Conservation (phyloP, 371 early-diverging fungal species). For the Syncephalastrum sp. region DNA sequence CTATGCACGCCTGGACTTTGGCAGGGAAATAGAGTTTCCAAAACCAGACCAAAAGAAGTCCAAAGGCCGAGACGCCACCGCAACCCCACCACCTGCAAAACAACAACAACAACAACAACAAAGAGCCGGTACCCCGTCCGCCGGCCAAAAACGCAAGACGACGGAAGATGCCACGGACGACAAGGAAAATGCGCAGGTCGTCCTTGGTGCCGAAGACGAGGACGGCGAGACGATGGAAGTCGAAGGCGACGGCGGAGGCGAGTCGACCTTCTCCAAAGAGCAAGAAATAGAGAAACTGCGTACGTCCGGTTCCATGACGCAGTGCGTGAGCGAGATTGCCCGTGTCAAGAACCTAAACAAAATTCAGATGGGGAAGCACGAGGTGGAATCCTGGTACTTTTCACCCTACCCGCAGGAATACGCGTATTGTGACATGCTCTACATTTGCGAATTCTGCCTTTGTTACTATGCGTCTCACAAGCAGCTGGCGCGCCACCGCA, state of each 20-base stretch:
- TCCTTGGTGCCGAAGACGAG: constrained; percentile 51
- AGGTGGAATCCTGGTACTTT: constrained; percentile 98
- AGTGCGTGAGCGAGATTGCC: constrained; percentile 86
- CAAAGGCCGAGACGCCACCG: constrained; percentile 46
- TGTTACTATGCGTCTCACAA: constrained; percentile 72
- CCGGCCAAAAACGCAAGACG: constrained; percentile 35
- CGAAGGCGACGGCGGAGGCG: constrained; percentile 9
- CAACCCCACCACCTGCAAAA: constrained; percentile 22
- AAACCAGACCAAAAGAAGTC: constrained; percentile 62
- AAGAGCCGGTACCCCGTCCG: constrained; percentile 18
- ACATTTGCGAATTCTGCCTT: constrained; percentile 94
- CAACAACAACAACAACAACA: constrained; percentile 12
- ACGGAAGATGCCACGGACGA: constrained; percentile 13
- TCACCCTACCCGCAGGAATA: constrained; percentile 92
- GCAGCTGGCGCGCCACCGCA: constrained; percentile 69
- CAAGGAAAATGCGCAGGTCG: constrained; percentile 26
- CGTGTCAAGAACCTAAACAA: constrained; percentile 91
- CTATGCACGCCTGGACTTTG: constrained; percentile 68
- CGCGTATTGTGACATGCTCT: constrained; percentile 71
- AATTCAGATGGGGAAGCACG: constrained; percentile 93
- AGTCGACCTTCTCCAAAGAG: constrained; percentile 67
- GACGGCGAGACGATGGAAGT: constrained; percentile 30
- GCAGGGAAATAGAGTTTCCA: constrained; percentile 75
- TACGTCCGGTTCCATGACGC: constrained; percentile 94
- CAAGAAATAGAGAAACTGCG: constrained; percentile 92